phyloP scores from a whole-genome alignment of 106 monocot species.

The Platanthera zijinensis region DNA sequence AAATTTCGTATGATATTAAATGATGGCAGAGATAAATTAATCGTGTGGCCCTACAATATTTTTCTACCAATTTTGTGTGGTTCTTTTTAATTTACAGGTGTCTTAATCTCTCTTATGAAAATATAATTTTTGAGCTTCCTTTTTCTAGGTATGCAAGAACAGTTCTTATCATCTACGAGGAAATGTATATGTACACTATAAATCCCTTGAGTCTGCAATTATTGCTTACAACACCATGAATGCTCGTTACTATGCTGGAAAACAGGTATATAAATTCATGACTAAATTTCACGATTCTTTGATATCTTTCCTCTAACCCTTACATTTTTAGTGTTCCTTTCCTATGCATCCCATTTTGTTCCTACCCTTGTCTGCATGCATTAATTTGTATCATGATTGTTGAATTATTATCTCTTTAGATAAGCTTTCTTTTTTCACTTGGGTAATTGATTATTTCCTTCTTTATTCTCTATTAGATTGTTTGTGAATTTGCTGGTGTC shows the following conservation, averaged over 20 bases:
- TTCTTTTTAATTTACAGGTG: neutral
- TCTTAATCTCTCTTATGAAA: neutral
- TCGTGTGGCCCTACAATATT: neutral
- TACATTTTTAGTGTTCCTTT: neutral
- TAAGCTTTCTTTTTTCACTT: neutral
- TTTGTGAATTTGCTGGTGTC: conserved; percentile 77
- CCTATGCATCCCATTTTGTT: neutral
- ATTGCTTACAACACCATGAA: conserved; percentile 78
- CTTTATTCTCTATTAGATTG: conserved; percentile 34
- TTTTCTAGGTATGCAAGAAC: conserved; percentile 80
- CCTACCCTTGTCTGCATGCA: neutral
- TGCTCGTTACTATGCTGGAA: conserved; percentile 91
- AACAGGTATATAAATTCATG: conserved; percentile 43
- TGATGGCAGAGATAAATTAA: neutral
- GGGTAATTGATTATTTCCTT: neutral
- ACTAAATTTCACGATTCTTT: neutral
- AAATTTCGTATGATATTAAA: neutral
- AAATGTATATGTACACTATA: conserved; percentile 98
- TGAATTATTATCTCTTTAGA: neutral
- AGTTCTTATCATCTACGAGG: conserved; percentile 85
- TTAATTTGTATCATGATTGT: neutral
- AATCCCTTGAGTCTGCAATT: conserved; percentile 72
- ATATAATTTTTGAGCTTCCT: conserved; percentile 11
- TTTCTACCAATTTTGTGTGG: neutral
- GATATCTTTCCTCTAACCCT: neutral